These are phyloP conservation scores for Penicillium pulvis DNA, from an alignment of 495 filamentous ascomycete genomes.

Conservation along the genomic window DNA sequence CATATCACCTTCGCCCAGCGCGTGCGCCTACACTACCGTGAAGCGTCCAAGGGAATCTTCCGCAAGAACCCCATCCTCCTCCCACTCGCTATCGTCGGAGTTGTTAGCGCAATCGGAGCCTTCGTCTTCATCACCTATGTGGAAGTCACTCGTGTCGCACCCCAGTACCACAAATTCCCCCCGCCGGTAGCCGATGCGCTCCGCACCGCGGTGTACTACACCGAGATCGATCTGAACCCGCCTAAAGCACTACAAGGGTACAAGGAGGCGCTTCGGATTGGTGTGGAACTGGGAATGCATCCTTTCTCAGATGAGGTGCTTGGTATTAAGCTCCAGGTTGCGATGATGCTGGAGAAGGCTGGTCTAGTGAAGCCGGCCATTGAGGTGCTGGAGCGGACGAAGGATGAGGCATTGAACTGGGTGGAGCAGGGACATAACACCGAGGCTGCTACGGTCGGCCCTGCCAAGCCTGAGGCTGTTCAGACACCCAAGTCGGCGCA, in stretches of 20 bases:
- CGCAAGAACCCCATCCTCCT: slow-evolving; percentile 50
- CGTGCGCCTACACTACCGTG: slow-evolving; percentile 35
- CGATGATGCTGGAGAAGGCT: slow-evolving; percentile 74
- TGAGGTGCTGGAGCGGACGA: slow-evolving; percentile 65
- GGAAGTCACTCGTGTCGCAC: slow-evolving; percentile 65
- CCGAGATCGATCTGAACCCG: slow-evolving; percentile 71
- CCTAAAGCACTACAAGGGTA: slow-evolving; percentile 78
- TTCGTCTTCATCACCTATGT: slow-evolving; percentile 55
- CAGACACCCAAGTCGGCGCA: slow-evolving; percentile 21
- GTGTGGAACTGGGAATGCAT: slow-evolving; percentile 73
- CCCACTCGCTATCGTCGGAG: slow-evolving; percentile 50
- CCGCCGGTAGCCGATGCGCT: slow-evolving; percentile 75
- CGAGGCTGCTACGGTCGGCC: slow-evolving; percentile 29
- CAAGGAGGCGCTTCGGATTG: slow-evolving; percentile 69
- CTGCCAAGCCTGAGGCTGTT: slow-evolving; percentile 23
- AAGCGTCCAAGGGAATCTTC: slow-evolving; percentile 48
- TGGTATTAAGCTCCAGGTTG: slow-evolving; percentile 82
- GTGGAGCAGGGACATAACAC: slow-evolving; percentile 50
- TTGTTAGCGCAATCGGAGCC: slow-evolving; percentile 38
- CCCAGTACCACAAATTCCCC: slow-evolving; percentile 76
- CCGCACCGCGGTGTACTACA: slow-evolving; percentile 85
- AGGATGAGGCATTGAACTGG: slow-evolving; percentile 59
- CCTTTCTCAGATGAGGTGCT: slow-evolving; percentile 87
- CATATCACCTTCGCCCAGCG: slow-evolving; percentile 29
- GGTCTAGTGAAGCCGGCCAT: slow-evolving; percentile 65